Base-by-base conservation (phyloP, 345 rosid species). In the Linum trigynum region DNA sequence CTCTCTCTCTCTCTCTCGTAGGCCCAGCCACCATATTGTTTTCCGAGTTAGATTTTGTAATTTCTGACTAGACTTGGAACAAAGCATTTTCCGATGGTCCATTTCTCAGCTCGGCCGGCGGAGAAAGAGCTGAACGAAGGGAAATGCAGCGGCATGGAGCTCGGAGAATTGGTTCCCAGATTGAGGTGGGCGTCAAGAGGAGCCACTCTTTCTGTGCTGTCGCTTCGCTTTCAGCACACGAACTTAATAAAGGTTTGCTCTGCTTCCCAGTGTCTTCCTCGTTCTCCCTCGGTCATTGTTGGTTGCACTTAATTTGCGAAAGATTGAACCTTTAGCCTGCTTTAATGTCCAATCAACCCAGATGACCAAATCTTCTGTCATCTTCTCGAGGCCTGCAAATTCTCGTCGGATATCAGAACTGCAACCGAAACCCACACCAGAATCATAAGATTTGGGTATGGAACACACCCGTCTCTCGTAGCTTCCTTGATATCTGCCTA, bases 401-500 rank as follows among this genome's bases (percentile, higher is more conserved):
- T 45, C 51, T 71, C 79, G 3, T 65, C 65, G 48, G 78, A 81
- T 76, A 59, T 76, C 12, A 78, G 62, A 66, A 72, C 71, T 57
- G 80, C 83, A 58, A 55, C 63, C 59, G 76, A 77, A 77, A 74
- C 78, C 59, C 96, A 86, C 65, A 56, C 86, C 38, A 77, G 74
- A 8, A 70, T 88, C 57, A 69, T 91, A 67, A 78, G 79, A 61
- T 78, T 75, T 23, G 94, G 91, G 41, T 83, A 78, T 23, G 83
- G 73, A 67, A 79, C 86, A 53, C 70, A 79, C 53, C 94, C 96
- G 3, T 76, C 83, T 40, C 65, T 83, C 55, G 16, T 78, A 53
- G 85, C 78, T 40, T 80, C 84, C 57, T 73, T 82, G 72, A 41
- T 81, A 10, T 72, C 82, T 57, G 66, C 91, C 69, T 88, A 88